Evolutionary conservation across 2,329 filamentous ascomycete genomes (phyloP).

Genomic region (Lachnellula cervina): DNA sequence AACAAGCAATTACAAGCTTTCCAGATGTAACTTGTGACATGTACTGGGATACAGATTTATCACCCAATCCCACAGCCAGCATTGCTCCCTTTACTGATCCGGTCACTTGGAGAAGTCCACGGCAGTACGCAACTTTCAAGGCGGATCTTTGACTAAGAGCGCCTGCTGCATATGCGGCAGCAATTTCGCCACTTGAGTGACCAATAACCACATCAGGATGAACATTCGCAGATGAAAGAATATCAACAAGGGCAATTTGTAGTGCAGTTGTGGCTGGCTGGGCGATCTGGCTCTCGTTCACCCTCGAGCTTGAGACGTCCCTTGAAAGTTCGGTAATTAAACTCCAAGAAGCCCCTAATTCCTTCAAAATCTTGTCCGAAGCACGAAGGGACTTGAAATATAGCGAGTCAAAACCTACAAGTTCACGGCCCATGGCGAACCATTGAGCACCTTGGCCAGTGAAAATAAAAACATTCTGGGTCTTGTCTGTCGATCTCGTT

Average conservation of each 20-base stretch:
- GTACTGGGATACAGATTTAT: constrained; percentile 11
- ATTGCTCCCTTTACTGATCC: constrained; percentile 40
- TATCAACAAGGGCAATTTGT: constrained; percentile 32
- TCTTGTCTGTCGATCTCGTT: not conserved
- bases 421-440: constrained; percentile 11
- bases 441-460: constrained; percentile 19
- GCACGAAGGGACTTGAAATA: not conserved
- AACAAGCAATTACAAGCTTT: constrained; percentile 30
- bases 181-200: constrained; percentile 27
- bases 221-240: constrained; percentile 23
- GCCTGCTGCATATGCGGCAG: constrained; percentile 24
- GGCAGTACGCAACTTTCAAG: constrained; percentile 22
- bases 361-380: not conserved
- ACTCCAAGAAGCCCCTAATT: not conserved
- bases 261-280: constrained; percentile 34
- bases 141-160: constrained; percentile 22
- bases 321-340: not conserved
- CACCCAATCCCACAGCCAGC: constrained; percentile 44
- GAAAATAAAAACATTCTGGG: constrained; percentile 7
- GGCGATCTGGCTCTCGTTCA: not conserved
- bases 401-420: not conserved
- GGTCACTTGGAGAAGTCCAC: constrained; percentile 26
- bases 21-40: constrained; percentile 1
- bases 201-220: constrained; percentile 17
- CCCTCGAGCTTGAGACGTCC: too few species aligned